These are phyloP conservation scores for Penicillium rolfsii DNA, from an alignment of 2,329 filamentous ascomycete genomes.

Conservation along the genomic window DNA sequence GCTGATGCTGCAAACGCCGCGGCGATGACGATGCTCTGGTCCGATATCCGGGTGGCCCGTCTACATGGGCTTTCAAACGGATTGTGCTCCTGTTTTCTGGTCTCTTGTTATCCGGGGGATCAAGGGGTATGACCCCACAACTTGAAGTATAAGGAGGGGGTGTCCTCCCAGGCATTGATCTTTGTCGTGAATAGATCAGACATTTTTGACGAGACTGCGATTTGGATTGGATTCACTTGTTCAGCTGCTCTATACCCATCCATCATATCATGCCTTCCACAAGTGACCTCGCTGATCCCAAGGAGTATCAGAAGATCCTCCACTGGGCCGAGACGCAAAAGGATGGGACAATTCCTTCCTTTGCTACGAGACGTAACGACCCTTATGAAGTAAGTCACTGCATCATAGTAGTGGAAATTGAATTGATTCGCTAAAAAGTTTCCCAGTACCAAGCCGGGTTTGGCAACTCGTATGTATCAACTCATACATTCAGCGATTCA, in stretches of 20 bases:
- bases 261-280: slow-evolving; percentile 36
- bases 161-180: not conserved
- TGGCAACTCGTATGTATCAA: slow-evolving; percentile 50
- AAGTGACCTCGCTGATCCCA: slow-evolving; percentile 31
- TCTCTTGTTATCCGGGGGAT: not conserved
- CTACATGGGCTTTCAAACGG: not conserved
- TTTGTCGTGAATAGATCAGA: not conserved
- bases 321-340: slow-evolving; percentile 66
- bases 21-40: slow-evolving; percentile 8
- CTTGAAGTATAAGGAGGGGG: slow-evolving; percentile 2
- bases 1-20: slow-evolving; percentile 10
- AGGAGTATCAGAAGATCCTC: slow-evolving; percentile 57
- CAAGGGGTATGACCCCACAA: slow-evolving; percentile 15
- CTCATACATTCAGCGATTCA: slow-evolving; percentile 23
- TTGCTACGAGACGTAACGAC: slow-evolving; percentile 57
- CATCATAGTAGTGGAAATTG: not conserved
- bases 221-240: not conserved
- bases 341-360: slow-evolving; percentile 59
- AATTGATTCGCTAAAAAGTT: not conserved
- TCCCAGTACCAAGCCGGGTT: slow-evolving; percentile 60
- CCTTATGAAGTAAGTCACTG: slow-evolving; percentile 52
- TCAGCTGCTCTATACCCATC: not conserved
- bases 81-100: not conserved
- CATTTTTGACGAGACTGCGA: not conserved
- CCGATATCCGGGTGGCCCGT: not conserved